Conservation (phyloP, 768 basidiomycete genomes). For the Collybia mongolica region DNA sequence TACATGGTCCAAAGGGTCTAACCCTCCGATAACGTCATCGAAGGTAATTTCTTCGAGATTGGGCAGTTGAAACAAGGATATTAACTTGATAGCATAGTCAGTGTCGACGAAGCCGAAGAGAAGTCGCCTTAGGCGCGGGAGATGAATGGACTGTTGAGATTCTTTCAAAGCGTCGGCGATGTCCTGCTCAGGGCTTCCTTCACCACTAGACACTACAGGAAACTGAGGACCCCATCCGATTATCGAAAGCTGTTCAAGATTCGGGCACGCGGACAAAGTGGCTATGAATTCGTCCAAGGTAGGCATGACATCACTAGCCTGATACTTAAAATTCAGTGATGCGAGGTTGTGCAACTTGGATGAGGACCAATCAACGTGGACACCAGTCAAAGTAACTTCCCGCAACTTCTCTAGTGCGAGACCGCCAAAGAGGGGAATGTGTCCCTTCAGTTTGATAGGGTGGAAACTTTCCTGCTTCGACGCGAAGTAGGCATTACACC, state of each 20-base stretch:
- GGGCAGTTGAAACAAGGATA: constrained; percentile 38
- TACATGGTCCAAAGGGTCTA: constrained; percentile 29
- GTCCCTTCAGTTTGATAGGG: constrained; percentile 36
- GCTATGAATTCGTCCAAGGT: constrained; percentile 41
- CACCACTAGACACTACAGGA: constrained; percentile 1
- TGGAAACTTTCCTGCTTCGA: constrained; percentile 40
- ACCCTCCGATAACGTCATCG: constrained; percentile 43
- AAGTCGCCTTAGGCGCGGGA: constrained; percentile 30
- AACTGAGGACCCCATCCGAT: constrained; percentile 53
- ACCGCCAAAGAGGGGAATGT: constrained; percentile 47
- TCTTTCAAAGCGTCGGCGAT: background rate
- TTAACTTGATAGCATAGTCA: constrained; percentile 33
- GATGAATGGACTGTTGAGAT: constrained; percentile 16
- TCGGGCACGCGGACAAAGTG: constrained; percentile 40
- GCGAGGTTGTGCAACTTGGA: constrained; percentile 41
- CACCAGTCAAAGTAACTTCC: constrained; percentile 48
- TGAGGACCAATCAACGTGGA: constrained; percentile 54
- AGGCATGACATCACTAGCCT: constrained; percentile 57
- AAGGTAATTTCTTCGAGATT: constrained; percentile 34
- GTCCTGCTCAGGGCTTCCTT: background rate
- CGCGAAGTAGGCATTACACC: constrained; percentile 61
- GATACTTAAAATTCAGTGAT: constrained; percentile 53
- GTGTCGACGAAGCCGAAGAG: constrained; percentile 44
- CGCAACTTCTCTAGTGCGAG: constrained; percentile 28
- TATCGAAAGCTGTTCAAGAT: constrained; percentile 42